phyloP scores from a whole-genome alignment of 176 grass and related monocot genomes.

The Bolboschoenus planiculmis region DNA sequence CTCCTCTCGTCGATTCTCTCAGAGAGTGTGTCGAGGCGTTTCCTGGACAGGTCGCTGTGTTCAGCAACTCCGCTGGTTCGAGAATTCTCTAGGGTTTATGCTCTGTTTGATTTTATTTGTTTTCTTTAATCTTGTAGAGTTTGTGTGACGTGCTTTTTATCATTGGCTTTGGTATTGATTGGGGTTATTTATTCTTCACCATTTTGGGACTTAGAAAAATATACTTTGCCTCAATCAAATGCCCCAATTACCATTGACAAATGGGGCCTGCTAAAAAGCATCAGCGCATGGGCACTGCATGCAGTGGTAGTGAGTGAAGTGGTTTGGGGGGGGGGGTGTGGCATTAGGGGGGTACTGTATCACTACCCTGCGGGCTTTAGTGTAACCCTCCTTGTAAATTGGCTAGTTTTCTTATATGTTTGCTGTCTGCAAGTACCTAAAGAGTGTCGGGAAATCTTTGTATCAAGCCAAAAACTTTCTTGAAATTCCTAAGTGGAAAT shows the following conservation, averaged over 20 bases:
- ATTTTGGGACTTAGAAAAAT: too few relatives aligned
- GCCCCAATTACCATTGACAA: too few relatives aligned
- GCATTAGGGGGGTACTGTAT: too few relatives aligned
- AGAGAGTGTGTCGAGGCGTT: constrained; percentile 58
- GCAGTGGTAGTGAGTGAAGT: too few relatives aligned
- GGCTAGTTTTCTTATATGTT: background rate
- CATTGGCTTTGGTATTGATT: background rate
- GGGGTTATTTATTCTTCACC: too few relatives aligned
- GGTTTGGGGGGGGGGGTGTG: too few relatives aligned
- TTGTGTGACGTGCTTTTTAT: background rate
- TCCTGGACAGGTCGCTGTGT: constrained; percentile 59
- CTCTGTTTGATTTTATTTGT: constrained; percentile 6
- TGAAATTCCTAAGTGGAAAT: background rate
- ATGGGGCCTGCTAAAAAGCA: too few relatives aligned
- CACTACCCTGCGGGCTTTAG: too few relatives aligned
- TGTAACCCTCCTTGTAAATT: background rate
- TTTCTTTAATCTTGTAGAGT: background rate
- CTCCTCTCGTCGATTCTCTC: constrained; percentile 44
- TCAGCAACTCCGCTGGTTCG: constrained; percentile 89
- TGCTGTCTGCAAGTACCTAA: background rate
- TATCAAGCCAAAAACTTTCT: background rate
- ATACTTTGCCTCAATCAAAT: too few relatives aligned
- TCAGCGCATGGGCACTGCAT: too few relatives aligned
- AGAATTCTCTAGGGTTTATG: background rate
- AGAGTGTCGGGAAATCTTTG: background rate